Conservation (phyloP, 2,329 filamentous ascomycete genomes). For the Botrytis medusae region DNA sequence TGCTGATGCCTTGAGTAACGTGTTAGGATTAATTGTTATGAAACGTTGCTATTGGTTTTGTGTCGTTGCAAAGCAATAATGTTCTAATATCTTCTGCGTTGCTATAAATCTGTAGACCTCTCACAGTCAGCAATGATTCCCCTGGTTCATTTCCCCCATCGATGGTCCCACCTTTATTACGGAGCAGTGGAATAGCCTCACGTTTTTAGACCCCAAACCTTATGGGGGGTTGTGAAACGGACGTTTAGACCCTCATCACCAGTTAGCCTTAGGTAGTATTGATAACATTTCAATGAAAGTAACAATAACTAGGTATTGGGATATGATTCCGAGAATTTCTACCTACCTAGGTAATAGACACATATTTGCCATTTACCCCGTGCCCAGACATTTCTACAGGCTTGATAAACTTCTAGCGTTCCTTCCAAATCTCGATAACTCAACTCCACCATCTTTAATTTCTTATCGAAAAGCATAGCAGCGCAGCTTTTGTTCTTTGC, state of each 20-base stretch:
- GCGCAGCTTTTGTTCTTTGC: background rate
- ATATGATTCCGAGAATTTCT: background rate
- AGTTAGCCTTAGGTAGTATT: background rate
- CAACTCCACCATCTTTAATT: background rate
- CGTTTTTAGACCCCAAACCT: background rate
- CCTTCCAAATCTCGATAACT: background rate
- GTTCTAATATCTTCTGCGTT: background rate
- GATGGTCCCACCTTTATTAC: background rate
- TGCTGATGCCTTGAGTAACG: conserved; percentile 12
- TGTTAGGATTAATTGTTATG: background rate
- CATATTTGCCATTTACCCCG: background rate
- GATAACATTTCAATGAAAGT: background rate
- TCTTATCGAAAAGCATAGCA: conserved; percentile 5
- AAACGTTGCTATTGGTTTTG: background rate
- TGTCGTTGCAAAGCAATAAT: background rate
- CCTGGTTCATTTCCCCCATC: background rate
- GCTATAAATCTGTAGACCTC: background rate
- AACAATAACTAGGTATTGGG: background rate
- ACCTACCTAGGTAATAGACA: background rate
- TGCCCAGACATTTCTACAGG: background rate
- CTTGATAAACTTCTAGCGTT: background rate
- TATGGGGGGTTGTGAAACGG: background rate
- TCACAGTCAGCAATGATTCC: background rate
- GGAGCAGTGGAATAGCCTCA: background rate
- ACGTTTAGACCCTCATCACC: background rate